A percentile compares a stretch with the other conserved stretches of the same genome.
Conservation (phyloP, 352 stramenopile species). For the Phytophthora tentaculata region DNA sequence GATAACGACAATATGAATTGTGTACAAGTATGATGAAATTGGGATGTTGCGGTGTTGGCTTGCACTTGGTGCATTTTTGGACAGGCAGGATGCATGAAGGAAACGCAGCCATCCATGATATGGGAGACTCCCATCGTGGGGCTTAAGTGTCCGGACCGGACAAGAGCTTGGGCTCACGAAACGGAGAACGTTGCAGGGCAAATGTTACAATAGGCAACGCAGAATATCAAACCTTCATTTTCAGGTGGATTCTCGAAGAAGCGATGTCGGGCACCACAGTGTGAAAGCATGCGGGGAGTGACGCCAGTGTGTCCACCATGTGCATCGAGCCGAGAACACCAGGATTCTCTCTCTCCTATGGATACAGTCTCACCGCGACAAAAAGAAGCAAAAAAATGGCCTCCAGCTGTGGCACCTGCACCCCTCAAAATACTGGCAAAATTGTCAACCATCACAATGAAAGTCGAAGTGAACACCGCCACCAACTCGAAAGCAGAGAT, state of each 20-base stretch:
- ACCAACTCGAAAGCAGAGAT: not conserved
- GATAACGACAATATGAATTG: not conserved
- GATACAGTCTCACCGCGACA: not conserved
- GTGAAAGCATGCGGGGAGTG: constrained; percentile 15
- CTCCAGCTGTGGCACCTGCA: constrained; percentile 2
- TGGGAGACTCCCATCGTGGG: constrained; percentile 14
- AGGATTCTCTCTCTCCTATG: constrained; percentile 13
- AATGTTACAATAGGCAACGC: constrained; percentile 13
- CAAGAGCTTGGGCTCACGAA: constrained; percentile 16
- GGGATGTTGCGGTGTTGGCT: too few relatives aligned
- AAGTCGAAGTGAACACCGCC: not conserved
- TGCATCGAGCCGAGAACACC: constrained; percentile 10
- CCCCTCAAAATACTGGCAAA: constrained; percentile 18
- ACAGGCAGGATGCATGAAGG: too few relatives aligned
- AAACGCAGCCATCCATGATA: too few relatives aligned
- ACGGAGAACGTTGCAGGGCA: not conserved
- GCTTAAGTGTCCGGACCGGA: constrained; percentile 17
- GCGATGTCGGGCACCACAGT: not conserved
- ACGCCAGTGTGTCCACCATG: constrained; percentile 30
- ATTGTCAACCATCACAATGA: constrained; percentile 11
- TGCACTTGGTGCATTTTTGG: too few relatives aligned
- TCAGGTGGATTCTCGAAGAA: constrained; percentile 18
- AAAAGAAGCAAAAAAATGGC: constrained; percentile 12
- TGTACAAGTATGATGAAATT: constrained; percentile 2
- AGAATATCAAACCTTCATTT: constrained; percentile 14